Percentiles rank a stretch among this genome's conserved stretches.
These are phyloP conservation scores for Penicillium sp. DNA, from an alignment of 2,329 filamentous ascomycete species.

Conservation along the genomic window DNA sequence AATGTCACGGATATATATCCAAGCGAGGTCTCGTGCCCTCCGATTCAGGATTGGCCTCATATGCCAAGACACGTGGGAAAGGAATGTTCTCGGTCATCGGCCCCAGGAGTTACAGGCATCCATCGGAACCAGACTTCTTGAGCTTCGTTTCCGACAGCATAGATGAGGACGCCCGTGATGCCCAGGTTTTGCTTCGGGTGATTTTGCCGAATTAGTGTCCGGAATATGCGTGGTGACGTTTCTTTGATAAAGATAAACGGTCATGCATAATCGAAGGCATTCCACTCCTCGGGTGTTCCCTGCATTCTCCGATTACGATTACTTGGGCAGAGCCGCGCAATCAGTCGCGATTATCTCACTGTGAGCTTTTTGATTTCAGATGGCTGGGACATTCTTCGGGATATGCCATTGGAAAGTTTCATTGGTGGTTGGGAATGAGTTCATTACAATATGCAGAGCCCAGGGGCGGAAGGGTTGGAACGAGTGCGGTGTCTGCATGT, in stretches of 20 bases:
- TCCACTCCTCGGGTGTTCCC: neutral
- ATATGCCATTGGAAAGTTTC: neutral
- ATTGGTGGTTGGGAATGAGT: neutral
- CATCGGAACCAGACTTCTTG: neutral
- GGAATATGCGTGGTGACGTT: neutral
- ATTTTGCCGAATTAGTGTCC: neutral
- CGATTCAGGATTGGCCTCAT: neutral
- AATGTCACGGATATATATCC: neutral
- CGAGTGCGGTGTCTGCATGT: neutral
- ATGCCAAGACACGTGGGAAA: neutral
- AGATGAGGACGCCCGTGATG: neutral
- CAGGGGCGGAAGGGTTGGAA: too few relatives aligned
- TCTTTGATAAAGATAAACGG: neutral
- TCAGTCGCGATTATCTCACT: neutral
- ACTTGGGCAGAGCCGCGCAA: conserved; percentile 12
- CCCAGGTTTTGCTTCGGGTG: neutral
- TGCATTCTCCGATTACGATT: conserved; percentile 17
- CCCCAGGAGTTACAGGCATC: neutral
- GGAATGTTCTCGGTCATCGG: neutral
- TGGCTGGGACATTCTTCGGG: neutral
- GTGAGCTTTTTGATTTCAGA: neutral
- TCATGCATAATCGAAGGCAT: conserved; percentile 6
- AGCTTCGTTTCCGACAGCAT: neutral
- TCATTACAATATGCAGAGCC: neutral
- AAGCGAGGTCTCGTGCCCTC: neutral